Percentiles rank a stretch among this genome's conserved stretches.
These are phyloP conservation scores for Rhododendron kiyosumense DNA, from an alignment of 148 eudicot genomes.

Conservation along the genomic window DNA sequence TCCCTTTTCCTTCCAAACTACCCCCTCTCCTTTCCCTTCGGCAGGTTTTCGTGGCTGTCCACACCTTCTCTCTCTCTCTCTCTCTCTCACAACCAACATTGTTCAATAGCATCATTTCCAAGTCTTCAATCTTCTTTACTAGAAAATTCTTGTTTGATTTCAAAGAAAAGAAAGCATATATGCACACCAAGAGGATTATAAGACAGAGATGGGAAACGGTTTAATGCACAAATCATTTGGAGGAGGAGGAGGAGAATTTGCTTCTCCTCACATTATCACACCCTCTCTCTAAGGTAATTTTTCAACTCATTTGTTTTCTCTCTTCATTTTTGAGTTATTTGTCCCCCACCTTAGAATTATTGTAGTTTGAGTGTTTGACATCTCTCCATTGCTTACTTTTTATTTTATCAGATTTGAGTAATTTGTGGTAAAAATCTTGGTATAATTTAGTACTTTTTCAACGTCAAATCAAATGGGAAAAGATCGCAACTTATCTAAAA, in stretches of 20 bases:
- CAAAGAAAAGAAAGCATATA: not conserved
- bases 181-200: not conserved
- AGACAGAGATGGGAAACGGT: conserved; percentile 2
- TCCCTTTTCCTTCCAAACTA: conserved; percentile 6
- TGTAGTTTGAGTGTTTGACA: not conserved
- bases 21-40: conserved; percentile 1
- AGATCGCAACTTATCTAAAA: too few species aligned
- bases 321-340: not conserved
- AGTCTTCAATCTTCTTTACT: not conserved
- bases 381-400: not conserved
- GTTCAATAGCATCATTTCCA: not conserved
- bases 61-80: not conserved
- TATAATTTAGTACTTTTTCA: not conserved
- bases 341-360: not conserved
- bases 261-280: not conserved
- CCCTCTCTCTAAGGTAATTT: conserved; percentile 17
- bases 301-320: not conserved
- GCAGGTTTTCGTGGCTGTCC: conserved; percentile 26
- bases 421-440: not conserved
- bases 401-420: not conserved
- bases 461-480: not conserved
- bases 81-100: not conserved
- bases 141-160: not conserved
- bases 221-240: not conserved
- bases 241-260: conserved; percentile 9